Conservation (phyloP, 2,329 filamentous ascomycete genomes). For the Fusarium tupiense region DNA sequence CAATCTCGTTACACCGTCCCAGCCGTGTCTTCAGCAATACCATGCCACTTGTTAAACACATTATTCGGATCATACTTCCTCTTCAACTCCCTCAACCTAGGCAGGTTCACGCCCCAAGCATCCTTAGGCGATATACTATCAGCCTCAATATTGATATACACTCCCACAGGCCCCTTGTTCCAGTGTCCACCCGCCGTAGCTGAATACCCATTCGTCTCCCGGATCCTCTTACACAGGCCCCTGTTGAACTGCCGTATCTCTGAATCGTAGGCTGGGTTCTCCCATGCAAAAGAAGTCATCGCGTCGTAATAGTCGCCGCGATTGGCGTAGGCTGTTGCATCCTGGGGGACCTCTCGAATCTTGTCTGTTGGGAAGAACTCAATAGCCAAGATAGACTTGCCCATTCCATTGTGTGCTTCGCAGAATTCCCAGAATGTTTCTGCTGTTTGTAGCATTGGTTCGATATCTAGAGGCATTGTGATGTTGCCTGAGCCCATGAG, state of each 20-base stretch:
- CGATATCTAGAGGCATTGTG: conserved; percentile 48
- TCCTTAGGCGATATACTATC: conserved; percentile 38
- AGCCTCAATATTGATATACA: conserved; percentile 46
- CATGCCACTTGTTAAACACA: conserved; percentile 48
- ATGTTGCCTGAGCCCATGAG: conserved; percentile 41
- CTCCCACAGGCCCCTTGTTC: conserved; percentile 39
- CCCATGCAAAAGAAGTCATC: conserved; percentile 54
- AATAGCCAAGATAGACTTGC: conserved; percentile 45
- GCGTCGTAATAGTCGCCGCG: conserved; percentile 57
- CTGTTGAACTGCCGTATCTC: conserved; percentile 52
- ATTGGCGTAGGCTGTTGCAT: conserved; percentile 56
- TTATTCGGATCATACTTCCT: conserved; percentile 47
- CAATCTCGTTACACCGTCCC: not conserved
- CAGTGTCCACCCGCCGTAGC: conserved; percentile 19
- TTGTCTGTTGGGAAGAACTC: conserved; percentile 56
- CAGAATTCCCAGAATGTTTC: conserved; percentile 44
- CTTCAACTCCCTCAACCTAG: conserved; percentile 47
- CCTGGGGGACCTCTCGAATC: conserved; percentile 47
- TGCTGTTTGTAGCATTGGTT: conserved; percentile 42
- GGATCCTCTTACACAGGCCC: conserved; percentile 42
- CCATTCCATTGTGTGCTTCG: conserved; percentile 32
- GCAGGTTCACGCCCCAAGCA: conserved; percentile 47
- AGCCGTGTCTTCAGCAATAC: conserved; percentile 13
- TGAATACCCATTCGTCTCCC: conserved; percentile 39
- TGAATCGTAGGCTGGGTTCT: conserved; percentile 48